Conservation (phyloP, 129 eudicot species). For the Ambrosia trifida region DNA sequence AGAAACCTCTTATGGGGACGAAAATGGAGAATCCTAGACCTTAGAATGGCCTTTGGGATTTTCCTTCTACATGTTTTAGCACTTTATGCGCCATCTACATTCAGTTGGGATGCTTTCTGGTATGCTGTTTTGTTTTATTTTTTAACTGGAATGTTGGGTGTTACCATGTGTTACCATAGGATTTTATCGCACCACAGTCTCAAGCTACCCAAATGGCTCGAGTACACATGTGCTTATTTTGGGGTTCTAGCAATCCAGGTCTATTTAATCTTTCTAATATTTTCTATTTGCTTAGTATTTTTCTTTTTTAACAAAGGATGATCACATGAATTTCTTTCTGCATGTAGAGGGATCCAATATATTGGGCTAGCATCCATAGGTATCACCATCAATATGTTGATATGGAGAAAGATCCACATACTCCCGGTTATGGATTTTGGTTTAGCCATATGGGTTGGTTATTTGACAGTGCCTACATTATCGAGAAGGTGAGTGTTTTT, state of each 20-base stretch:
- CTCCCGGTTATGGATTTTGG: too few relatives aligned
- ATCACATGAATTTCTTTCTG: not conserved
- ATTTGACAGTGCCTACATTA: too few relatives aligned
- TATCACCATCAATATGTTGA: too few relatives aligned
- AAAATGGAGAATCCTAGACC: conserved; percentile 58
- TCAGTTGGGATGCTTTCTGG: conserved; percentile 36
- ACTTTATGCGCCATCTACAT: too few relatives aligned
- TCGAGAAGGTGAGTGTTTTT: conserved; percentile 41
- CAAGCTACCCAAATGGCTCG: too few relatives aligned
- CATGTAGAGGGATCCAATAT: conserved; percentile 48
- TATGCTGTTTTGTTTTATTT: conserved; percentile 50
- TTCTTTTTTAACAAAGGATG: not conserved
- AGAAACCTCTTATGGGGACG: conserved; percentile 53
- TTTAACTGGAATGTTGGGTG: conserved; percentile 61
- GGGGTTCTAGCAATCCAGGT: conserved; percentile 84
- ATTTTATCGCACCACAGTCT: too few relatives aligned
- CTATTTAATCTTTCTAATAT: not conserved
- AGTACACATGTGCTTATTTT: too few relatives aligned
- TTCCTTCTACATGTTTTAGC: conserved; percentile 46
- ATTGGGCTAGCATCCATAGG: too few relatives aligned
- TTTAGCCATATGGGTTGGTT: too few relatives aligned
- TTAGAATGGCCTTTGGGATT: conserved; percentile 41
- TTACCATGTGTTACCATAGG: too few relatives aligned
- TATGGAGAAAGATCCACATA: too few relatives aligned
- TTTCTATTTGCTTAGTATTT: too few relatives aligned